These are phyloP conservation scores for Phytopythium ostracodes DNA, from an alignment of 352 stramenopile genomes.

Conservation along the genomic window DNA sequence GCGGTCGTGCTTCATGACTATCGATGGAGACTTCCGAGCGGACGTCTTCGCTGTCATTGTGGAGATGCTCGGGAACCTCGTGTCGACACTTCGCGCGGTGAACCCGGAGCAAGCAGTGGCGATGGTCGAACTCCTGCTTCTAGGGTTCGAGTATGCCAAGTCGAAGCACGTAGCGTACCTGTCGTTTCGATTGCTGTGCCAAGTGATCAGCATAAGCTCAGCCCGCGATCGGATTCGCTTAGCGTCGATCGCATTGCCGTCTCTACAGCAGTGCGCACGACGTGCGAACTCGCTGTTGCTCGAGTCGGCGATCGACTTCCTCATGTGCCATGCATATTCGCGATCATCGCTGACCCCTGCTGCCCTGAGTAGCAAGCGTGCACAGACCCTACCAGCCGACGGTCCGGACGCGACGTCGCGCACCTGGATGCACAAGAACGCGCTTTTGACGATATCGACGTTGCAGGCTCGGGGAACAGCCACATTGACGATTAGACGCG, in stretches of 20 bases:
- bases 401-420: conserved; percentile 13
- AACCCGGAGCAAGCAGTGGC: conserved; percentile 11
- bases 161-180: conserved; percentile 59
- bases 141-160: conserved; percentile 53
- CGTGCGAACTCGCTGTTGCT: conserved; percentile 41
- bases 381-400: not conserved
- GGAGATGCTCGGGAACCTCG: conserved; percentile 60
- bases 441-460: conserved; percentile 50
- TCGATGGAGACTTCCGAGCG: conserved; percentile 55
- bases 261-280: conserved; percentile 36
- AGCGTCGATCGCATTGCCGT: conserved; percentile 43
- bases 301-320: conserved; percentile 71
- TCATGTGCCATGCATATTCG: conserved; percentile 72
- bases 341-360: conserved; percentile 38
- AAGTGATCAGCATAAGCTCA: conserved; percentile 49
- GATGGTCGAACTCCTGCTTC: conserved; percentile 44
- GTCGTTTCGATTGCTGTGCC: conserved; percentile 59
- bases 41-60: conserved; percentile 63
- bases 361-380: conserved; percentile 19
- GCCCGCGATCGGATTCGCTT: conserved; percentile 38
- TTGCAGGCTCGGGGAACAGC: conserved; percentile 16
- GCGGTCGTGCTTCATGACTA: conserved; percentile 48
- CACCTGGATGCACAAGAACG: conserved; percentile 51
- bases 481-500: conserved; percentile 42
- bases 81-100: conserved; percentile 16